Evolutionary conservation across 2,329 filamentous ascomycete genomes (phyloP).

Genomic region (Cordyceps cicadae): DNA sequence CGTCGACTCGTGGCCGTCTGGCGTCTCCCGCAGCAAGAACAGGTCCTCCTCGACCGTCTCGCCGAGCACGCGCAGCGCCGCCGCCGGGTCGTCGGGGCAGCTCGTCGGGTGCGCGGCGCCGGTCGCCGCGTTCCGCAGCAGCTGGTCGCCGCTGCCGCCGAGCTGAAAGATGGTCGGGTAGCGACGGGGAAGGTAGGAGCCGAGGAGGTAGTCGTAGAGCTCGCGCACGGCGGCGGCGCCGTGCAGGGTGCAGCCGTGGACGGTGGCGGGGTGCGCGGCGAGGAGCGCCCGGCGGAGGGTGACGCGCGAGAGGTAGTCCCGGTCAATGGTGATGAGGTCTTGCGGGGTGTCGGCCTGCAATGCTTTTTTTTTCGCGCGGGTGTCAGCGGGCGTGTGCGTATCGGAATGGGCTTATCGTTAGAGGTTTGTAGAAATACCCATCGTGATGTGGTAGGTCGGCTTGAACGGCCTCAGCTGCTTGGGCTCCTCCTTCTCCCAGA

Average conservation of each 20-base stretch:
- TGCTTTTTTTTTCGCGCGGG: constrained; percentile 25
- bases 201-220: constrained; percentile 39
- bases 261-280: constrained; percentile 27
- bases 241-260: constrained; percentile 33
- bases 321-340: constrained; percentile 45
- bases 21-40: constrained; percentile 38
- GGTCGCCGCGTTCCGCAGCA: constrained; percentile 27
- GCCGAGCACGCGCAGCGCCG: constrained; percentile 34
- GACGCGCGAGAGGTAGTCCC: constrained; percentile 39
- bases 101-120: not conserved
- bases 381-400: not conserved
- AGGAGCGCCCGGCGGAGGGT: constrained; percentile 32
- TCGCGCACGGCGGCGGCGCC: constrained; percentile 38
- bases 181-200: constrained; percentile 37
- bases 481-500: constrained; percentile 1
- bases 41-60: constrained; percentile 48
- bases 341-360: constrained; percentile 35
- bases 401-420: not conserved
- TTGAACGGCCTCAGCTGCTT: constrained; percentile 31
- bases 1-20: constrained; percentile 32
- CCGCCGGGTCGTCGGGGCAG: constrained; percentile 18
- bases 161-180: constrained; percentile 41
- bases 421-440: constrained; percentile 31
- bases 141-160: constrained; percentile 26
- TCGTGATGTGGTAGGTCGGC: constrained; percentile 45